phyloP scores from a whole-genome alignment of 164 flowering plant species.

The Vitis riparia region DNA sequence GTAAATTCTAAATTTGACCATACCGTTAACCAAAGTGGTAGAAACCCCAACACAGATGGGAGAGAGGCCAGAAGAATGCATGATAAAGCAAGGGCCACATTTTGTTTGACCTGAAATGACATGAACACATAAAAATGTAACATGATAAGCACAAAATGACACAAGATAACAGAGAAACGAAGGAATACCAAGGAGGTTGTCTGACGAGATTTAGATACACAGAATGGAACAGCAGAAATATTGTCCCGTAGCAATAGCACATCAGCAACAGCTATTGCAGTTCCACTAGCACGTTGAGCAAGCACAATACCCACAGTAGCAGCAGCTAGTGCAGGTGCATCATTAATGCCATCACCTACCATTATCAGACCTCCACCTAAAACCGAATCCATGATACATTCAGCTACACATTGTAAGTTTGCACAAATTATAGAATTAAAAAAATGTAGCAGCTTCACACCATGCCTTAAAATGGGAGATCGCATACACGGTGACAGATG shows the following conservation, averaged over 20 bases:
- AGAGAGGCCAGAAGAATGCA: conserved; percentile 85
- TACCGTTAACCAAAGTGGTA: conserved; percentile 98
- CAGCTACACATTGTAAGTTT: background rate
- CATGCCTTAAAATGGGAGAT: too few species aligned
- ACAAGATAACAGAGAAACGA: background rate
- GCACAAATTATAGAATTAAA: too few species aligned
- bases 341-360: conserved; percentile 99
- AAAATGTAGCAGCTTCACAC: too few species aligned
- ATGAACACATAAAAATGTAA: conserved; percentile 5
- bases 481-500: too few species aligned
- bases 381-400: conserved; percentile 7
- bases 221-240: conserved; percentile 89
- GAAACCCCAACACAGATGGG: conserved; percentile 91
- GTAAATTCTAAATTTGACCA: conserved; percentile 9
- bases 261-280: conserved; percentile 97
- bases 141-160: background rate
- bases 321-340: conserved; percentile 99
- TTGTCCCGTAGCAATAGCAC: conserved; percentile 85
- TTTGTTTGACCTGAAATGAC: conserved; percentile 81
- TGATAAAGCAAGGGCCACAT: conserved; percentile 84
- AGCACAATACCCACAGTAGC: conserved; percentile 96
- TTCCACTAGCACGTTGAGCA: conserved; percentile 98
- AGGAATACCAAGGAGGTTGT: conserved; percentile 83
- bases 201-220: conserved; percentile 89
- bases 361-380: conserved; percentile 90